Evolutionary conservation across 2,329 filamentous ascomycete genomes (phyloP).

Genomic region (Colletotrichum sp.): DNA sequence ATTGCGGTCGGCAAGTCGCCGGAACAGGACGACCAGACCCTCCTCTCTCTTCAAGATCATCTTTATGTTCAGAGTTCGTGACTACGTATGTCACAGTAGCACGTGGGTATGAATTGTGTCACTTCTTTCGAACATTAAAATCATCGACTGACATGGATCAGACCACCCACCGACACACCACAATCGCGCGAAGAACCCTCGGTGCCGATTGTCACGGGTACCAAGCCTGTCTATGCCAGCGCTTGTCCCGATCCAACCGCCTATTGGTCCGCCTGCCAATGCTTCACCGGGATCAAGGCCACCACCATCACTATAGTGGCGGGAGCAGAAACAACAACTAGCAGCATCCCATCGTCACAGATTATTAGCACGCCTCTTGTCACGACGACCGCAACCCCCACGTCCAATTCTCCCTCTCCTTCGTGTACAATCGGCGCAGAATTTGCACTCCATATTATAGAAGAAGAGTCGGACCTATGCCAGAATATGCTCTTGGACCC

Average conservation of each 20-base stretch:
- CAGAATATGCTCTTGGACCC: background rate
- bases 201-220: background rate
- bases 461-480: background rate
- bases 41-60: background rate
- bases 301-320: conserved; percentile 19
- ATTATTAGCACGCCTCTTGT: background rate
- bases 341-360: background rate
- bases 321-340: background rate
- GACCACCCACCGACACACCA: background rate
- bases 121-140: background rate
- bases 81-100: conserved; percentile 10
- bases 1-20: conserved; percentile 12
- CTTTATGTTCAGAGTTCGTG: conserved; percentile 14
- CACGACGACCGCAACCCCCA: background rate
- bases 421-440: conserved; percentile 14
- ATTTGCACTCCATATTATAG: conserved; percentile 1
- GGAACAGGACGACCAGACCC: background rate
- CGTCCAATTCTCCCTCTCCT: background rate
- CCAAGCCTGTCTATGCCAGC: conserved; percentile 21
- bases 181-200: background rate
- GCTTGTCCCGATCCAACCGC: conserved; percentile 10
- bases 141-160: background rate
- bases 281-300: conserved; percentile 21
- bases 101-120: background rate
- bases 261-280: conserved; percentile 26